These are phyloP conservation scores for Phaeophleospora eucalypticola DNA, from an alignment of 2,329 filamentous ascomycete species.

Conservation along the genomic window DNA sequence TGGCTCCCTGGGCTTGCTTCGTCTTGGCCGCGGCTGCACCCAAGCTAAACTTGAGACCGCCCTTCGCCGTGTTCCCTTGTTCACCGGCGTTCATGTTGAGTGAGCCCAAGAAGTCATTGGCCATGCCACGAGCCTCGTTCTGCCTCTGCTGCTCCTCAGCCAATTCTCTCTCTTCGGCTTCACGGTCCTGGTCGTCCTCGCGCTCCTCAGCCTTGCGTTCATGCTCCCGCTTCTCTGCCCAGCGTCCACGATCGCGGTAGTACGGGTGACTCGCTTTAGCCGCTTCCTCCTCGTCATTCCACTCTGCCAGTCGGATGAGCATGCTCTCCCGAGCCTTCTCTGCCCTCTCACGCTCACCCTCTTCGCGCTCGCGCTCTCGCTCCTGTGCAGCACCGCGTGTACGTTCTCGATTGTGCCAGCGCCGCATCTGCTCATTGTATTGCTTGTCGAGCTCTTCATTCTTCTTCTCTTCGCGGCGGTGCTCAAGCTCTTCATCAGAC, in stretches of 20 bases:
- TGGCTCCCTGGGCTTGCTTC: conserved; percentile 40
- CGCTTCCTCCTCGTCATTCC: conserved; percentile 84
- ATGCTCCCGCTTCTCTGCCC: conserved; percentile 73
- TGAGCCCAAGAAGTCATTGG: conserved; percentile 83
- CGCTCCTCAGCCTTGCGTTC: conserved; percentile 70
- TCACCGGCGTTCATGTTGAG: conserved; percentile 57
- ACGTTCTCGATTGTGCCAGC: conserved; percentile 86
- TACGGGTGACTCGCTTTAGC: conserved; percentile 80
- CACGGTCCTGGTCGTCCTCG: conserved; percentile 77
- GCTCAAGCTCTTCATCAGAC: conserved; percentile 79
- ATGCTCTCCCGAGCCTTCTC: conserved; percentile 63
- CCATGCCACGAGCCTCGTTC: conserved; percentile 77
- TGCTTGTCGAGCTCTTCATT: conserved; percentile 72
- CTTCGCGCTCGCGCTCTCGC: conserved; percentile 76
- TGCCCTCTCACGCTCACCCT: conserved; percentile 64
- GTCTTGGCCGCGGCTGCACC: conserved; percentile 69
- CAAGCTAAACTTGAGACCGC: conserved; percentile 81
- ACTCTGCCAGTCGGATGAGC: conserved; percentile 69
- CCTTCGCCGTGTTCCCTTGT: conserved; percentile 55
- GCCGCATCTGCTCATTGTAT: conserved; percentile 79
- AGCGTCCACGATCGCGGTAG: conserved; percentile 79
- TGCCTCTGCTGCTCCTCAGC: conserved; percentile 60
- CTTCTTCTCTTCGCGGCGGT: conserved; percentile 65
- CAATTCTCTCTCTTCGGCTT: conserved; percentile 70
- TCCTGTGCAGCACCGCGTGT: conserved; percentile 79